Evolutionary conservation across 305 asterid genomes (phyloP).

Genomic region (Withania somnifera): DNA sequence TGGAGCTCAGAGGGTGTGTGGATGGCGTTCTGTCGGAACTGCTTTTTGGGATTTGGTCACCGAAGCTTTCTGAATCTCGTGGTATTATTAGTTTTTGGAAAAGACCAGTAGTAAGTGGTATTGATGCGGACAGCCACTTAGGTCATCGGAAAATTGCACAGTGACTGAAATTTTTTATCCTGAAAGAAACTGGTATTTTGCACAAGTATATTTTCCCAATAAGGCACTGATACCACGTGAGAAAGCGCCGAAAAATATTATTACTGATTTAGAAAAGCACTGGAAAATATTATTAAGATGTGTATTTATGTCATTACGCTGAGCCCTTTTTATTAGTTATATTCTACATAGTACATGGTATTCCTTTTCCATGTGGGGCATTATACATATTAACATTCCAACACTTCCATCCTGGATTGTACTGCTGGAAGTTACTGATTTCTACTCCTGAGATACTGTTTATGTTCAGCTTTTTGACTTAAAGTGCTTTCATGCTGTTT

Average conservation of each 20-base stretch:
- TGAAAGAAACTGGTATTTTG: neutral
- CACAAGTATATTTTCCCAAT: neutral
- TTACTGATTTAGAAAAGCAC: too few species aligned
- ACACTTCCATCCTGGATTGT: neutral
- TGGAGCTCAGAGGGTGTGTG: neutral
- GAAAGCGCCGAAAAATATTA: neutral
- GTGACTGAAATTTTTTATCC: neutral
- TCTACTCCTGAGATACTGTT: neutral
- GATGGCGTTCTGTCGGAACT: neutral
- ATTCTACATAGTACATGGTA: neutral
- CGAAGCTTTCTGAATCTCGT: neutral
- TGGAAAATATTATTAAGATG: neutral
- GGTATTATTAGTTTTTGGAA: neutral
- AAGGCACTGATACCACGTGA: neutral
- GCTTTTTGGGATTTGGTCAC: neutral
- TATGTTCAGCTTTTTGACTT: neutral
- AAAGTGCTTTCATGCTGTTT: slow-evolving; percentile 11
- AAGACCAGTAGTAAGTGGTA: neutral
- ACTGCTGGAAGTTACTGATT: neutral
- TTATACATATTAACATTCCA: neutral
- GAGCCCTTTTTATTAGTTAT: neutral
- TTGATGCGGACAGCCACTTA: neutral
- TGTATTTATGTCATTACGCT: neutral
- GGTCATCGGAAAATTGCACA: neutral
- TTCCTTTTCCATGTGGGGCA: neutral